Evolutionary conservation across 2,329 filamentous ascomycete genomes (phyloP).

Genomic region (Cercospora sp.): DNA sequence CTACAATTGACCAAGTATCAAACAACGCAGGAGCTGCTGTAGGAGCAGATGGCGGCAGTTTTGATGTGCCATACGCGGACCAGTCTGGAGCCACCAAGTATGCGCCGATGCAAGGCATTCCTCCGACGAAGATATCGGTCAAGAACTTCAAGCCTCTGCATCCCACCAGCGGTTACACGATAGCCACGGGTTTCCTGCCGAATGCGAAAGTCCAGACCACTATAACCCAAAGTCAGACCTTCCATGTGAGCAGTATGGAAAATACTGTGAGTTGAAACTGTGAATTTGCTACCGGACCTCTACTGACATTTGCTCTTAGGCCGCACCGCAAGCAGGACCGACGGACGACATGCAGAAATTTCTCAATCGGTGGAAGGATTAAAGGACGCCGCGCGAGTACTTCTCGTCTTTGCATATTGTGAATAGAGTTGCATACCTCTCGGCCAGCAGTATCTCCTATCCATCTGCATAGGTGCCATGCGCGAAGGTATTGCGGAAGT

Average conservation of each 20-base stretch:
- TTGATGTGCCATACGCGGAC: slow-evolving; percentile 53
- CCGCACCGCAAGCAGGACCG: slow-evolving; percentile 53
- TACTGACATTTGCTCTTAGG: slow-evolving; percentile 43
- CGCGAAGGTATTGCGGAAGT: not conserved
- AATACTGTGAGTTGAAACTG: slow-evolving; percentile 55
- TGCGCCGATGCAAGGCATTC: slow-evolving; percentile 62
- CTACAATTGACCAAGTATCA: slow-evolving; percentile 38
- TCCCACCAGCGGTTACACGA: slow-evolving; percentile 56
- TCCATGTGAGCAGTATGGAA: slow-evolving; percentile 53
- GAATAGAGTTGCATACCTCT: not conserved
- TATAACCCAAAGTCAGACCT: slow-evolving; percentile 54
- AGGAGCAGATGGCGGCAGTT: slow-evolving; percentile 22
- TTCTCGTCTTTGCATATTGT: not conserved
- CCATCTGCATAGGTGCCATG: not conserved
- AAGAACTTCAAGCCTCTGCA: slow-evolving; percentile 53
- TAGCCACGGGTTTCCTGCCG: slow-evolving; percentile 54
- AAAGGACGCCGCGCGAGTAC: slow-evolving; percentile 14
- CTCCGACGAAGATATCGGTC: slow-evolving; percentile 59
- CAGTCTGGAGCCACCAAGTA: slow-evolving; percentile 61
- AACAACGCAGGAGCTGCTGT: slow-evolving; percentile 30
- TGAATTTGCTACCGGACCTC: not conserved
- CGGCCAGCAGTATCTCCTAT: not conserved
- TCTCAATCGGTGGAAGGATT: slow-evolving; percentile 62
- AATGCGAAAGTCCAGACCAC: slow-evolving; percentile 52
- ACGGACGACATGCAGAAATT: slow-evolving; percentile 58